Evolutionary conservation across 1,284 basidiomycete species (phyloP), one percentile per base, ranked within the genome.

Genomic region (Wallemia mellicola): DNA sequence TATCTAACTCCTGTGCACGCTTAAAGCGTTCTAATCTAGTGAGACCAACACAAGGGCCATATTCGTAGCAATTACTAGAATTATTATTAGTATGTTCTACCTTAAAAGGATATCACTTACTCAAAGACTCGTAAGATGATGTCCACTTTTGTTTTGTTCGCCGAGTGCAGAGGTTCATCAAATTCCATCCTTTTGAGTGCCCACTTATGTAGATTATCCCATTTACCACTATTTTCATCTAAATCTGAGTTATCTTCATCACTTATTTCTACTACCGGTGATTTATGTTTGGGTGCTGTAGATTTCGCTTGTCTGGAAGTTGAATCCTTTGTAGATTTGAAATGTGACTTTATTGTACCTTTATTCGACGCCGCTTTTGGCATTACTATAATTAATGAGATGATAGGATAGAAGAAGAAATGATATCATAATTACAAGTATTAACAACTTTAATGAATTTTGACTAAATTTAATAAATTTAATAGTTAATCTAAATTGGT

Each of bases 1-100:
- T 73, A 3, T 86, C 87, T 55, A 91, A 74, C 19, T 77, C 75
- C 56, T 81, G 68, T 0, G 91, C 91, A 38, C 91, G 75, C 65
- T 92, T 77, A 86, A 87, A 96, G 28, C 91, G 76, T 63, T 89
- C 79, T 25, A 94, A 71, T 54, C 89, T 78, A 15, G 80, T 77
- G 57, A 91, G 75, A 1, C 88, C 88, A 54, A 85, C 75, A 64
- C 82, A 87, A 1, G 88, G 88, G 0, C 88, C 88, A 67, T 81
- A 92, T 64, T 86, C 79, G 61, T 81, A 80, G 0, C 80, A 79
- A 54, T 60, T 58, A n/a, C 55, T 57, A 7, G 55, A 24, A 7
- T 7, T 14, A 9, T 9, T 48, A 28, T 27, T 26, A 33, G 48
- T 25, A 59, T n/a, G 5, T 15, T 30, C 15, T 26, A 30, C 5